phyloP scores from a whole-genome alignment of 1,139 yeast genomes.

The Geotrichum klebahnii region DNA sequence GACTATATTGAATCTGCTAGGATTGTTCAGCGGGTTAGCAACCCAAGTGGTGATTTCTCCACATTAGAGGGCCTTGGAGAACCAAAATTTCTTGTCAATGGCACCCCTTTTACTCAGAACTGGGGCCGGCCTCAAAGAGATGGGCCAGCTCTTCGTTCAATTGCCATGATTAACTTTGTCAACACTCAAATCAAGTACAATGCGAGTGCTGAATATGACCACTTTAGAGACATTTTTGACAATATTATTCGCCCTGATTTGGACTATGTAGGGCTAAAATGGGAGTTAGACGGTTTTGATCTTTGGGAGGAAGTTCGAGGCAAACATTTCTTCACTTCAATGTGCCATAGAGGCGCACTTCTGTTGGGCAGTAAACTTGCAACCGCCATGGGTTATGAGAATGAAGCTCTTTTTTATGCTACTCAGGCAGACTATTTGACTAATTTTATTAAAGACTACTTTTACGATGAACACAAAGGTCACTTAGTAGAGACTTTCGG shows the following conservation, averaged over 20 bases:
- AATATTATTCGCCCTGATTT: slow-evolving; percentile 66
- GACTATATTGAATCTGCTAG: slow-evolving; percentile 58
- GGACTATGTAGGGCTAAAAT: slow-evolving; percentile 55
- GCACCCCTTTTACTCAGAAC: slow-evolving; percentile 52
- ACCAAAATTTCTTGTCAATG: slow-evolving; percentile 74
- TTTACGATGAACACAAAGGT: slow-evolving; percentile 42
- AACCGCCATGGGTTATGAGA: slow-evolving; percentile 39
- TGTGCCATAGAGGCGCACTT: slow-evolving; percentile 69
- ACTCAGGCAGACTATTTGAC: slow-evolving; percentile 39
- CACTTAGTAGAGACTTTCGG: slow-evolving; percentile 69
- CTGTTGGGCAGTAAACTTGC: slow-evolving; percentile 54
- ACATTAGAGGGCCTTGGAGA: slow-evolving; percentile 67
- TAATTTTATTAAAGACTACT: slow-evolving; percentile 36
- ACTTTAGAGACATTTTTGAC: slow-evolving; percentile 32
- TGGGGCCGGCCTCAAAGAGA: slow-evolving; percentile 98
- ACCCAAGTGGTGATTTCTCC: slow-evolving; percentile 63
- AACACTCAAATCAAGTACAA: slow-evolving; percentile 42
- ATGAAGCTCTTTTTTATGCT: slow-evolving; percentile 35
- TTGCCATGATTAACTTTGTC: slow-evolving; percentile 59
- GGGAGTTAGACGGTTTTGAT: slow-evolving; percentile 71
- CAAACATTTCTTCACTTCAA: slow-evolving; percentile 70
- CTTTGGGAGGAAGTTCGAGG: slow-evolving; percentile 88
- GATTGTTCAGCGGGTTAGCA: slow-evolving; percentile 59
- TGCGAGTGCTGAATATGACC: slow-evolving; percentile 26
- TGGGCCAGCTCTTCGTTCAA: slow-evolving; percentile 81